Base-by-base conservation (phyloP, 208 protist genomes). In the Crithidia sp. region DNA sequence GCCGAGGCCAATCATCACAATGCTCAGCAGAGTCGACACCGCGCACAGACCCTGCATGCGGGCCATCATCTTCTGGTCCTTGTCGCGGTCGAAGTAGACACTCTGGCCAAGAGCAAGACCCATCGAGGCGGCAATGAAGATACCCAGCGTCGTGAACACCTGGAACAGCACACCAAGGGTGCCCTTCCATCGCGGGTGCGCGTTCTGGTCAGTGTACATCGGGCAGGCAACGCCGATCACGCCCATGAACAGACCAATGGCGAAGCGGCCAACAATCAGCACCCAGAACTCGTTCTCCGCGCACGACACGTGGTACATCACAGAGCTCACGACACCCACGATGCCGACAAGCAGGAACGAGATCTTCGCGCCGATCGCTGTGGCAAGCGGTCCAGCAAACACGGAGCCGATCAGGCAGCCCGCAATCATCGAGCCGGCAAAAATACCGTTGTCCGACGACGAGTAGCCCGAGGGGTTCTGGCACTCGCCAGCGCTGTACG, bases 141-240 rank as follows among this genome's bases (percentile, higher is more conserved):
- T 94, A 55, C 90, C 90, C 58, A 97, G 82, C 56, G 90, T 94
- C 14, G 74, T 92, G 76, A 91, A 94, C 40, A 95, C 75, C 74
- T 95, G 87, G 71, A 93, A 95, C 65, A 95, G 14, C n/a, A 85
- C 75, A 69, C 90, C 93, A 50, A 92, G 81, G 66, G 84, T 76
- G n/a, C 82, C 50, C 50, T 56, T 73, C 82, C 83, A 83, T 64
- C 85, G 84, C 47, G 80, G 82, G 49, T 85, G 83, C 16, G 82
- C 89, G 53, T 91, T 91, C 77, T 95, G 63, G 37, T 83, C 80
- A 4, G 89, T 80, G 70, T 94, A 97, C 84, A 95, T 86, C 44
- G 90, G 90, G 50, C 79, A 87, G 2, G 83, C 83, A 69, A 92
- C 85, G 50, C 71, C 74, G 17, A 90, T 62, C n/a, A 92, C 37